Evolutionary conservation across 75 land plant genomes (phyloP).

Genomic region (Larix kaempferi): DNA sequence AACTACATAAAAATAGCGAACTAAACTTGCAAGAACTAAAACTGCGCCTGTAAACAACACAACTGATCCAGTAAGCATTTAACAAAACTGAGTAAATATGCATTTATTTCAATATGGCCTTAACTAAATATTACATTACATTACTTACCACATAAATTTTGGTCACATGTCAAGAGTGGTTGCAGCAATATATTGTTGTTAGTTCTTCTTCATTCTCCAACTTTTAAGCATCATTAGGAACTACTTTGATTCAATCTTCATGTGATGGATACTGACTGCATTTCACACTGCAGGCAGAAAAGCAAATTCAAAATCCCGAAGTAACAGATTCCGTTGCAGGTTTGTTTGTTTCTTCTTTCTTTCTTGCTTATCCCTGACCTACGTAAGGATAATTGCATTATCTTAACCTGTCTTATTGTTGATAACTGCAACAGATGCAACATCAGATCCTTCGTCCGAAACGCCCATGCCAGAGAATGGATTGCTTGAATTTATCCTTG

Average conservation of each 20-base stretch:
- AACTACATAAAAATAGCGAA: too few species aligned
- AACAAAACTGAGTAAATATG: too few species aligned
- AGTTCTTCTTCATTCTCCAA: background rate
- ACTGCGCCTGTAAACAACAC: too few species aligned
- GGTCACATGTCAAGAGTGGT: background rate
- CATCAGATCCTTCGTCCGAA: background rate
- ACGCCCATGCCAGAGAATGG: constrained; percentile 18
- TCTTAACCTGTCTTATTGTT: background rate
- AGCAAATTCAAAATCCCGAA: background rate
- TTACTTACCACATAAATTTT: too few species aligned
- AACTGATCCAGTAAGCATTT: too few species aligned
- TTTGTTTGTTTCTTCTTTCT: constrained; percentile 6
- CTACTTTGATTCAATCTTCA: background rate
- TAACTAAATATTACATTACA: too few species aligned
- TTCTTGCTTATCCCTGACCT: background rate
- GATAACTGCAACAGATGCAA: background rate
- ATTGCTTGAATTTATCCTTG: constrained; percentile 34
- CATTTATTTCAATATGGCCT: too few species aligned
- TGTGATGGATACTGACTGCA: background rate
- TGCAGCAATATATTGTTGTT: background rate
- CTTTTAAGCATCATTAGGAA: too few species aligned
- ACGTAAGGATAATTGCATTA: too few species aligned
- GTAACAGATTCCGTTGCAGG: background rate
- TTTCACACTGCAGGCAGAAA: constrained; percentile 1
- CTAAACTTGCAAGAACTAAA: too few species aligned